Percentiles rank a stretch among this genome's conserved stretches.
phyloP scores from a whole-genome alignment of 2,329 filamentous ascomycete genomes.

The Trichoderma gracile region DNA sequence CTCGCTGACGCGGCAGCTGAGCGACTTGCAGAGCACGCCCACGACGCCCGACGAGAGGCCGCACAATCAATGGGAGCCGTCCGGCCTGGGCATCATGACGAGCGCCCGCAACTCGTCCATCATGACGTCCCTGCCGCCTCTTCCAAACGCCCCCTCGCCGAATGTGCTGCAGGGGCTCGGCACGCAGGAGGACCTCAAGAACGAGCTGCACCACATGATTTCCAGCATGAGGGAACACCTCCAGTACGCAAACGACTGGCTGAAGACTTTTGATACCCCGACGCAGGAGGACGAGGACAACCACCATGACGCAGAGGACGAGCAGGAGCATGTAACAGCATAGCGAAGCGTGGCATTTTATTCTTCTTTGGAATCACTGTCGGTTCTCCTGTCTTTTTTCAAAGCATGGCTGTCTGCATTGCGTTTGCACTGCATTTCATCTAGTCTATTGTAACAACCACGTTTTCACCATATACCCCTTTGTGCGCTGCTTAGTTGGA shows the following conservation, averaged over 20 bases:
- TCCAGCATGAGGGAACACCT: conserved; percentile 26
- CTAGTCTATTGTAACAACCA: too few species aligned
- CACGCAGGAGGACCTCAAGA: conserved; percentile 23
- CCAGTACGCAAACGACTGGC: conserved; percentile 25
- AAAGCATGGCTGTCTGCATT: too few species aligned
- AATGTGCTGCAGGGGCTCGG: conserved; percentile 20
- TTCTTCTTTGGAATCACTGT: neutral
- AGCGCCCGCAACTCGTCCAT: conserved; percentile 9
- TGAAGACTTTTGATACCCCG: conserved; percentile 16
- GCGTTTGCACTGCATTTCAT: too few species aligned
- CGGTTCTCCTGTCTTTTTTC: too few species aligned
- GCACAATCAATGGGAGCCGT: conserved; percentile 21
- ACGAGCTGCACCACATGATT: conserved; percentile 22
- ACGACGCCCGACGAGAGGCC: conserved; percentile 23
- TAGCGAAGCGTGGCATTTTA: conserved; percentile 11
- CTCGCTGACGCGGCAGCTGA: conserved; percentile 18
- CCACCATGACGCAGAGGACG: conserved; percentile 7
- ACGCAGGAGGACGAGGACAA: conserved; percentile 3
- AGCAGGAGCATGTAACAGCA: neutral
- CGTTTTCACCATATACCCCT: too few species aligned
- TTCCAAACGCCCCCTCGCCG: conserved; percentile 18
- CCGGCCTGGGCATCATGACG: conserved; percentile 22
- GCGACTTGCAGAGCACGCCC: conserved; percentile 23
- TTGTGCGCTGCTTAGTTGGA: too few species aligned
- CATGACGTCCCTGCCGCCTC: conserved; percentile 14